Base-by-base conservation (phyloP, 1,284 basidiomycete genomes). In the Pseudozyma sp. region DNA sequence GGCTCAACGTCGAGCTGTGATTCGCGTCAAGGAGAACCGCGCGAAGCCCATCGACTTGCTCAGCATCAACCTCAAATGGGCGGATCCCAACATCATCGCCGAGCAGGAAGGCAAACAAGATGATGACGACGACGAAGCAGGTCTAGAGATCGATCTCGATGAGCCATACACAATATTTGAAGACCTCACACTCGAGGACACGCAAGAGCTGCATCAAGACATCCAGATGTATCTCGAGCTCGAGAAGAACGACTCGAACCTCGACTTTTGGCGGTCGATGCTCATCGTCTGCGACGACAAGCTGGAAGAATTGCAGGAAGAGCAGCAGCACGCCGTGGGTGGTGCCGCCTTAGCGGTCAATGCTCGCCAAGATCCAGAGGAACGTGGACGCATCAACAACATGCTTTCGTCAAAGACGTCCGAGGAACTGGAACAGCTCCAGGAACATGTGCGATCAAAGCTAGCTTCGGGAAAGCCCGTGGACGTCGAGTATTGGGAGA, bases 251-350 rank as follows among this genome's bases (percentile, higher is more conserved):
- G 90, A 94, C 13, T 87, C 90, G 42, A 95, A 96, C 82, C 89
- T 95, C 61, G 95, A 98, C 76, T 99, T 98, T 84, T 99, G 97
- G 97, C 93, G 94, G 91, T 92, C 96, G 77, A 96, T 99, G 93
- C 92, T 96, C 89, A 92, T 97, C 9, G 91, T 99, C 3, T 97
- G 94, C 85, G 92, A 95, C 82, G 92, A 97, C 84, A 90, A 91
- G 48, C 86, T 98, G n/a, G 93, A 94, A 49, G 88, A 89, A 55
- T 60, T 70, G 45, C 55, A 64, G 24, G 68, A 67, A 17, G 54
- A 53, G 88, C 78, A 88, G 35, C 42, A 55, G 16, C 19, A 33
- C 4, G 53, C 48, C 13, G 45, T 30, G 5, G 55, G 51, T 13
- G 34, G 71, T 17, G 45, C 49, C 40, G 34, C 50, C 8, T 24